These are phyloP conservation scores for Sequoiadendron giganteum DNA, from an alignment of 75 land plant species.

Conservation along the genomic window DNA sequence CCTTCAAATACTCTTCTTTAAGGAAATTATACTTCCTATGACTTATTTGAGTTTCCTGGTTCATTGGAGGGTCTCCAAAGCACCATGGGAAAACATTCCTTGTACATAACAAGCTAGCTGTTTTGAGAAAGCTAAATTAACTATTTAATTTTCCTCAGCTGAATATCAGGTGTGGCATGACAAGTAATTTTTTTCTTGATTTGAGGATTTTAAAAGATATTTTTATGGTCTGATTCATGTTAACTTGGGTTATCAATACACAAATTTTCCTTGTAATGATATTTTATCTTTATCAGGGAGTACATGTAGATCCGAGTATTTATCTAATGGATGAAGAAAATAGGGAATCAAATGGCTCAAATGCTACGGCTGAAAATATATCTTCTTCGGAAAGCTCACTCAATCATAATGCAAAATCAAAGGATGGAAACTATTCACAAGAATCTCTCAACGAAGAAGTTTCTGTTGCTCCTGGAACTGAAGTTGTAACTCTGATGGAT, in stretches of 20 bases:
- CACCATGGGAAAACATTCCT: not conserved
- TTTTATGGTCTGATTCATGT: not conserved
- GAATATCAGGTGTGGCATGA: not conserved
- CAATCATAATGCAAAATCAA: slow-evolving; percentile 1
- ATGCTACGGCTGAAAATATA: not conserved
- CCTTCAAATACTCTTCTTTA: too few species aligned
- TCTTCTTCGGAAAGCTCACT: slow-evolving; percentile 1
- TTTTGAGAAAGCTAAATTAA: not conserved
- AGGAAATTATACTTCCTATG: too few species aligned
- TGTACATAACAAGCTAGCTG: not conserved
- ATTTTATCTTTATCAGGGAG: slow-evolving; percentile 49
- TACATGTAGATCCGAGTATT: slow-evolving; percentile 94
- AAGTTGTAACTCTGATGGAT: slow-evolving; percentile 5
- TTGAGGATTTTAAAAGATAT: not conserved
- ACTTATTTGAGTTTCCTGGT: too few species aligned
- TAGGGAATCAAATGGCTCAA: slow-evolving; percentile 16
- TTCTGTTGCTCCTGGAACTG: slow-evolving; percentile 12
- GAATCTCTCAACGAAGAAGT: not conserved
- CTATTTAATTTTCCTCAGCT: not conserved
- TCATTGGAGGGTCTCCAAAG: too few species aligned
- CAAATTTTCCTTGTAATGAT: not conserved
- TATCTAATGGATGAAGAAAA: slow-evolving; percentile 90
- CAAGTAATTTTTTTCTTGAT: not conserved
- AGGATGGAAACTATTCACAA: slow-evolving; percentile 14
- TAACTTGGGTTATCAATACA: not conserved